Percentiles rank a stretch among this genome's conserved stretches.
These are phyloP conservation scores for Aspergillus pseudoviridinutans DNA, from an alignment of 2,329 filamentous ascomycete species.

Conservation along the genomic window DNA sequence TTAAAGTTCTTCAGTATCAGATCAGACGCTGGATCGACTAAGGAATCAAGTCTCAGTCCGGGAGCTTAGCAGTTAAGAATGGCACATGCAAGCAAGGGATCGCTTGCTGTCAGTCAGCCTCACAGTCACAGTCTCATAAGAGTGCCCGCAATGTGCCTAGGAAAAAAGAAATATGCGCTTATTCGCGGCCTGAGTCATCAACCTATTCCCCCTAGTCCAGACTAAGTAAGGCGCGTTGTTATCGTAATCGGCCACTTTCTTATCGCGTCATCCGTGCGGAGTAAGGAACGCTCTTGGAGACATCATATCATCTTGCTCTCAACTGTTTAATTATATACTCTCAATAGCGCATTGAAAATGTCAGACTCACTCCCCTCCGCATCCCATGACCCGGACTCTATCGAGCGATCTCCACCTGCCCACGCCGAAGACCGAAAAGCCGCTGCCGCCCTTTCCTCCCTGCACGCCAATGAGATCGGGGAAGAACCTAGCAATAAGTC, in stretches of 20 bases:
- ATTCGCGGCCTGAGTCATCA: constrained; percentile 16
- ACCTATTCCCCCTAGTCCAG: not conserved
- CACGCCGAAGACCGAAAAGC: constrained; percentile 50
- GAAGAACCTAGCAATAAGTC: constrained; percentile 33
- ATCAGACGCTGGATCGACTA: not conserved
- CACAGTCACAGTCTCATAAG: not conserved
- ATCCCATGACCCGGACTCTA: constrained; percentile 30
- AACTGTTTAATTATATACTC: not conserved
- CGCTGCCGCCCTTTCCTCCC: constrained; percentile 46
- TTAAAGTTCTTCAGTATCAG: not conserved
- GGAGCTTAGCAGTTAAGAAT: not conserved
- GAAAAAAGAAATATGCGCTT: constrained; percentile 9
- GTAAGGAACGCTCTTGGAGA: not conserved
- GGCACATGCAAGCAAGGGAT: not conserved
- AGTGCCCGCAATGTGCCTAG: not conserved
- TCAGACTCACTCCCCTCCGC: constrained; percentile 43
- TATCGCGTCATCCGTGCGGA: not conserved
- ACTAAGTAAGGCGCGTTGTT: not conserved
- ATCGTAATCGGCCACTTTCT: not conserved
- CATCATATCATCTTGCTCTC: not conserved
- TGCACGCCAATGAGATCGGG: constrained; percentile 40
- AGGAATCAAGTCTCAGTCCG: not conserved
- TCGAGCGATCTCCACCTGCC: constrained; percentile 33
- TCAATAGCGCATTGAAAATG: constrained; percentile 25
- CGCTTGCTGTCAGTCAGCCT: not conserved